A percentile compares a stretch with the other conserved stretches of the same genome.
These are phyloP conservation scores for Babesia bigemina DNA, from an alignment of 169 alveolate genomes.

Conservation along the genomic window DNA sequence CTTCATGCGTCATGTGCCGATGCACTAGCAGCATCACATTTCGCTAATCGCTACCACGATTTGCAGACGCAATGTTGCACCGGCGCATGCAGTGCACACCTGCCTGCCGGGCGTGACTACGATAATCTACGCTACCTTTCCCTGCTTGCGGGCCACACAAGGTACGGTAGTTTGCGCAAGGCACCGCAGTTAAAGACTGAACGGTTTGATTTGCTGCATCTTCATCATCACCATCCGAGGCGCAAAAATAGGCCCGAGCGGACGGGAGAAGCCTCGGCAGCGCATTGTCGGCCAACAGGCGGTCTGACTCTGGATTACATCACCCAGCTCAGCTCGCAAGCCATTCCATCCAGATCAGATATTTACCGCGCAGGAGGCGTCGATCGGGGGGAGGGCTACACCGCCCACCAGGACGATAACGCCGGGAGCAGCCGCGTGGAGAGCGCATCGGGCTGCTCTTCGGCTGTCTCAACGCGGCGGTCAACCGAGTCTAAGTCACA, in stretches of 20 bases:
- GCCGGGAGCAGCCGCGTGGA: not conserved
- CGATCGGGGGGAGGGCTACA: not conserved
- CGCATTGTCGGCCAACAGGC: not conserved
- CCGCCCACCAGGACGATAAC: not conserved
- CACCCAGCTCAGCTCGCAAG: not conserved
- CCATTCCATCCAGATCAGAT: too few species aligned
- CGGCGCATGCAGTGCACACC: not conserved
- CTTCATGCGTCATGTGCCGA: not conserved
- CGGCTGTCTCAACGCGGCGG: conserved; percentile 4
- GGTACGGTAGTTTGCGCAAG: not conserved
- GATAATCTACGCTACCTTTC: not conserved
- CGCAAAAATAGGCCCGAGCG: not conserved
- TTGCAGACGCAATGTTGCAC: not conserved
- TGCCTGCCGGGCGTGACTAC: not conserved
- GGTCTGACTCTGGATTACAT: not conserved
- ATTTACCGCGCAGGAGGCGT: not conserved
- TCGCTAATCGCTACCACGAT: not conserved
- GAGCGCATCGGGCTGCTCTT: not conserved
- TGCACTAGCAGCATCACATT: not conserved
- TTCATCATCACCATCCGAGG: not conserved
- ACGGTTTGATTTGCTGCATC: not conserved
- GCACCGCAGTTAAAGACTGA: not conserved
- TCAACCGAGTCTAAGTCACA: conserved; percentile 4
- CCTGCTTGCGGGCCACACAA: not conserved
- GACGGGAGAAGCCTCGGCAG: not conserved